A percentile compares a stretch with the other conserved stretches of the same genome.
Evolutionary conservation across 2,329 filamentous ascomycete genomes (phyloP).

Genomic region (Alternaria brassicae): DNA sequence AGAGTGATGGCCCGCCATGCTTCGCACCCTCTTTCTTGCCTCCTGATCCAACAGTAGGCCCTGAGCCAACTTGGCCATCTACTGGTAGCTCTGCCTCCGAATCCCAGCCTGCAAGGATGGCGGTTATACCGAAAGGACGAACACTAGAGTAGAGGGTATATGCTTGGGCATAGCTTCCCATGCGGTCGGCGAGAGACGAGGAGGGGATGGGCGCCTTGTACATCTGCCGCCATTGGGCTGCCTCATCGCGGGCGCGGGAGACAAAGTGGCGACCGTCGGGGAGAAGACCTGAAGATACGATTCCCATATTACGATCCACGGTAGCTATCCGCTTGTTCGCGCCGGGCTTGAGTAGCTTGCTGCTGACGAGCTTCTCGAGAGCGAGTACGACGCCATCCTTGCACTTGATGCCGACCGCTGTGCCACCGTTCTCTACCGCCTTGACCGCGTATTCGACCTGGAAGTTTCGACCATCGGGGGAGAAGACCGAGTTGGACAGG

Average conservation of each 20-base stretch:
- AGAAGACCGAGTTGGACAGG: constrained; percentile 99
- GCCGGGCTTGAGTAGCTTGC: constrained; percentile 91
- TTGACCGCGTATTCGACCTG: constrained; percentile 97
- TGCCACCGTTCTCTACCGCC: constrained; percentile 97
- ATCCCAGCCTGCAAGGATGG: constrained; percentile 93
- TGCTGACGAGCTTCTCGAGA: constrained; percentile 93
- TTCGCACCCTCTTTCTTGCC: constrained; percentile 78
- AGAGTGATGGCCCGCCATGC: constrained; percentile 89
- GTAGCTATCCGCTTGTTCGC: constrained; percentile 98
- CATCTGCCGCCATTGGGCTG: constrained; percentile 84
- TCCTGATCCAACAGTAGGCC: constrained; percentile 79
- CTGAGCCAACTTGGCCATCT: constrained; percentile 86
- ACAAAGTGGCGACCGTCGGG: constrained; percentile 96
- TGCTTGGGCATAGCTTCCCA: constrained; percentile 95
- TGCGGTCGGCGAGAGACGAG: constrained; percentile 84
- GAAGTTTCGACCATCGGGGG: constrained; percentile 97
- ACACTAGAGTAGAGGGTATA: constrained; percentile 98
- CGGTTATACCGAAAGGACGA: constrained; percentile 93
- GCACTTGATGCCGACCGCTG: constrained; percentile 93
- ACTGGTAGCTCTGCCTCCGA: constrained; percentile 84
- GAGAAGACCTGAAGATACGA: constrained; percentile 91
- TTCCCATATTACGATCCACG: constrained; percentile 90
- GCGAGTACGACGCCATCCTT: constrained; percentile 97
- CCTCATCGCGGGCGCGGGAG: constrained; percentile 92
- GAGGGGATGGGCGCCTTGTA: constrained; percentile 96